Evolutionary conservation across 2,329 filamentous ascomycete species (phyloP).

Genomic region (Paracoccidioides brasiliensis): DNA sequence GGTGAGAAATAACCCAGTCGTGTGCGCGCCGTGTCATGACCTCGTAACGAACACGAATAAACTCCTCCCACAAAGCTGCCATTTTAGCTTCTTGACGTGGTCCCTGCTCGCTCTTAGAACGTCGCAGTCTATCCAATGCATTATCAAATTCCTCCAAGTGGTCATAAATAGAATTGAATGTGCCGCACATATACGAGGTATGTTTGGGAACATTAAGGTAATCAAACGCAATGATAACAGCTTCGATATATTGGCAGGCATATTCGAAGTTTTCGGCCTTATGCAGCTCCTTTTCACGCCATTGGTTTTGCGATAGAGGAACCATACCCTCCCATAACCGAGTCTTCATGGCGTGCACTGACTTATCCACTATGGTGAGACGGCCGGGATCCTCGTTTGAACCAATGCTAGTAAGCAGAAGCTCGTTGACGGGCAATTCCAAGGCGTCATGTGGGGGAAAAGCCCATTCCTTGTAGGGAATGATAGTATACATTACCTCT

Average conservation of each 20-base stretch:
- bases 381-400: conserved; percentile 8
- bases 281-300: conserved; percentile 14
- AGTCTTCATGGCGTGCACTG: conserved; percentile 16
- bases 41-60: conserved; percentile 13
- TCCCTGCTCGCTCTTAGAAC: conserved; percentile 2
- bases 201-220: conserved; percentile 14
- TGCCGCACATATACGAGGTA: conserved; percentile 11
- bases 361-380: conserved; percentile 13
- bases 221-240: conserved; percentile 15
- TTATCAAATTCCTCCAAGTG: conserved; percentile 11
- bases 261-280: conserved; percentile 12
- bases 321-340: conserved; percentile 17
- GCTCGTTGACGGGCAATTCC: neutral
- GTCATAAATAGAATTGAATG: conserved; percentile 16
- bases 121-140: conserved; percentile 9
- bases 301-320: conserved; percentile 16
- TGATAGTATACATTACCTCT: conserved; percentile 5
- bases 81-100: conserved; percentile 7
- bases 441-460: neutral
- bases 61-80: conserved; percentile 14
- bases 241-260: conserved; percentile 14
- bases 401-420: conserved; percentile 9
- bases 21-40: conserved; percentile 16
- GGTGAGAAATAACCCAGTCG: conserved; percentile 13
- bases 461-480: conserved; percentile 2